phyloP scores from a whole-genome alignment of 139 green algal genomes.

The Chlorella sp. region DNA sequence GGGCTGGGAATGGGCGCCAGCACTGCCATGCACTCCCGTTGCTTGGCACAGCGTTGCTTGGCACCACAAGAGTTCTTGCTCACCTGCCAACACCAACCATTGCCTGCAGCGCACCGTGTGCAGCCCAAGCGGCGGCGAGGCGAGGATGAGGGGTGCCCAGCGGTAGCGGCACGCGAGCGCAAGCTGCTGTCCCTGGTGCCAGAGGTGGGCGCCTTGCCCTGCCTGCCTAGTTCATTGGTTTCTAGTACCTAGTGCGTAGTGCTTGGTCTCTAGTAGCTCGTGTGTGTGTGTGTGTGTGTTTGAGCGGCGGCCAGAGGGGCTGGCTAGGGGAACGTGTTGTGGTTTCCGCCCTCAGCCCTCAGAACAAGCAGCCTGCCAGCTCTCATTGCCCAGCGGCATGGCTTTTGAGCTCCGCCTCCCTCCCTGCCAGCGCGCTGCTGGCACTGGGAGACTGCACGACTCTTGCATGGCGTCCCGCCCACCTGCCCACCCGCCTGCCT shows the following conservation, averaged over 20 bases:
- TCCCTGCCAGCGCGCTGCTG: neutral
- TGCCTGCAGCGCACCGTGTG: neutral
- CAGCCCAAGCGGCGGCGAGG: neutral
- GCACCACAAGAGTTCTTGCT: neutral
- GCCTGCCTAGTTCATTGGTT: neutral
- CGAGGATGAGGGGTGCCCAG: neutral
- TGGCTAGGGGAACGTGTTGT: neutral
- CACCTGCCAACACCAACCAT: neutral
- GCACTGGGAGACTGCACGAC: too few relatives aligned
- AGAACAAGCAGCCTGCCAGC: too few relatives aligned
- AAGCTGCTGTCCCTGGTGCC: neutral
- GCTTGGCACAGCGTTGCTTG: neutral
- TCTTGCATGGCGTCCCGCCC: too few relatives aligned
- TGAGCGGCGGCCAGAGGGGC: neutral
- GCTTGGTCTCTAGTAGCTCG: too few relatives aligned
- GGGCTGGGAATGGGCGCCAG: neutral
- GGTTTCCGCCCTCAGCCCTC: too few relatives aligned
- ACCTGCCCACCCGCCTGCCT: neutral
- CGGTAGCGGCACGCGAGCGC: neutral
- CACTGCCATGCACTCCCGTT: neutral
- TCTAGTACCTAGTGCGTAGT: too few relatives aligned
- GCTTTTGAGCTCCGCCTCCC: neutral
- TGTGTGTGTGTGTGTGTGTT: too few relatives aligned
- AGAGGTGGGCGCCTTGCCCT: neutral
- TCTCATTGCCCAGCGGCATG: too few relatives aligned